Percentiles rank a stretch among this genome's conserved stretches.
These are phyloP conservation scores for Puccinia novopanici DNA, from an alignment of 1,284 basidiomycete species.

Conservation along the genomic window DNA sequence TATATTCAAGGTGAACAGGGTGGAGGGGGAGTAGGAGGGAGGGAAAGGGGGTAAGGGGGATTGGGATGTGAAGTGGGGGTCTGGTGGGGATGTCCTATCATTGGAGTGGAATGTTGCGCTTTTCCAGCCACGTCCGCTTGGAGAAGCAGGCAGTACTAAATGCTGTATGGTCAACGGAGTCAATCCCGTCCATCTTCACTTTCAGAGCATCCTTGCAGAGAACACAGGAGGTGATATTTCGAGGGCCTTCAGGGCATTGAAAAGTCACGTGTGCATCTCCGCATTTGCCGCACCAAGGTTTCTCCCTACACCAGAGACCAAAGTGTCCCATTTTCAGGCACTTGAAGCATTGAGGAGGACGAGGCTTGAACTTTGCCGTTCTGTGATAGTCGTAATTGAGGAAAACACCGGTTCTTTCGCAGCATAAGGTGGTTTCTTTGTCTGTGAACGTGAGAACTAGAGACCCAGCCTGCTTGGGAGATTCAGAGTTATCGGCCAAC, in stretches of 20 bases:
- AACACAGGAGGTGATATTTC: neutral
- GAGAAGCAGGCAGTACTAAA: neutral
- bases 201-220: neutral
- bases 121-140: neutral
- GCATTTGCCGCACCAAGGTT: conserved; percentile 20
- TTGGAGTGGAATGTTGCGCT: neutral
- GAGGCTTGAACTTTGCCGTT: conserved; percentile 1
- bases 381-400: conserved; percentile 13
- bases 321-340: conserved; percentile 22
- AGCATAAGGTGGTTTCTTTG: neutral
- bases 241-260: neutral
- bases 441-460: neutral
- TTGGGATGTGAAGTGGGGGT: too few relatives aligned
- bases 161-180: neutral
- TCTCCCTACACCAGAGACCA: neutral
- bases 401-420: neutral
- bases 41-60: too few relatives aligned
- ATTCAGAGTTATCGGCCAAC: neutral
- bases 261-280: neutral
- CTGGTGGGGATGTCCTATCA: too few relatives aligned
- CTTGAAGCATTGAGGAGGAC: conserved; percentile 23
- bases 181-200: neutral
- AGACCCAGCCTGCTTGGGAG: neutral
- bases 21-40: too few relatives aligned
- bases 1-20: too few relatives aligned